phyloP scores from a whole-genome alignment of 176 grass and related monocot species.

The Metroxylon sagu region DNA sequence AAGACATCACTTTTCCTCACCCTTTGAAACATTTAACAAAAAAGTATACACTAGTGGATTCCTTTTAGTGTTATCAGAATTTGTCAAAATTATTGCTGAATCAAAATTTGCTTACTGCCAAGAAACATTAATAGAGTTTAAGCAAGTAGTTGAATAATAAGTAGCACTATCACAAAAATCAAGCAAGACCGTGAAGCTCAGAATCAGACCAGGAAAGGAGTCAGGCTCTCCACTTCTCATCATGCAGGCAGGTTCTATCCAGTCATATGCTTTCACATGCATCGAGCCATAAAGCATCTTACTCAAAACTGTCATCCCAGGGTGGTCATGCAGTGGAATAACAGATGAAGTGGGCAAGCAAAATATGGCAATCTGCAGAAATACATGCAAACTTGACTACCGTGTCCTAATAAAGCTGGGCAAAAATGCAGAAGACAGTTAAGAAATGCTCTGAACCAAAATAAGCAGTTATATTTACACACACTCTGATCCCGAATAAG shows the following conservation, averaged over 20 bases:
- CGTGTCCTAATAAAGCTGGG: too few species aligned
- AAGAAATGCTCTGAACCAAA: too few species aligned
- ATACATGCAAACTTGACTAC: constrained; percentile 8
- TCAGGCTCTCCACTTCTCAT: constrained; percentile 35
- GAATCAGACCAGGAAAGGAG: constrained; percentile 20
- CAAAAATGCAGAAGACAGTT: too few species aligned
- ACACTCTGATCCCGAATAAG: too few species aligned
- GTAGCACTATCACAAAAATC: background rate
- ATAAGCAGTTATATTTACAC: too few species aligned
- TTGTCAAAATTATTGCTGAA: too few species aligned
- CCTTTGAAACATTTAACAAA: too few species aligned
- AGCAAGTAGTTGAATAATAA: too few species aligned
- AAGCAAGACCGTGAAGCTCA: constrained; percentile 6
- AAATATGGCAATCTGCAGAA: constrained; percentile 89
- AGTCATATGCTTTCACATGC: constrained; percentile 96
- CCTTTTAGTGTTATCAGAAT: too few species aligned
- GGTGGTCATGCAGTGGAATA: constrained; percentile 95
- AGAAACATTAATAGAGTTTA: background rate
- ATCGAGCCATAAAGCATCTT: constrained; percentile 92
- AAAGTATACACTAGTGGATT: too few species aligned
- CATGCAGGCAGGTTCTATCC: constrained; percentile 55
- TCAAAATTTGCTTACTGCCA: background rate
- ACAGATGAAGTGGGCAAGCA: constrained; percentile 82
- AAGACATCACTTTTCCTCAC: too few species aligned
- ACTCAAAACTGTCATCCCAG: constrained; percentile 89